These are phyloP conservation scores for Cutaneotrichosporon mucoides DNA, from an alignment of 1,284 basidiomycete species.

Conservation along the genomic window DNA sequence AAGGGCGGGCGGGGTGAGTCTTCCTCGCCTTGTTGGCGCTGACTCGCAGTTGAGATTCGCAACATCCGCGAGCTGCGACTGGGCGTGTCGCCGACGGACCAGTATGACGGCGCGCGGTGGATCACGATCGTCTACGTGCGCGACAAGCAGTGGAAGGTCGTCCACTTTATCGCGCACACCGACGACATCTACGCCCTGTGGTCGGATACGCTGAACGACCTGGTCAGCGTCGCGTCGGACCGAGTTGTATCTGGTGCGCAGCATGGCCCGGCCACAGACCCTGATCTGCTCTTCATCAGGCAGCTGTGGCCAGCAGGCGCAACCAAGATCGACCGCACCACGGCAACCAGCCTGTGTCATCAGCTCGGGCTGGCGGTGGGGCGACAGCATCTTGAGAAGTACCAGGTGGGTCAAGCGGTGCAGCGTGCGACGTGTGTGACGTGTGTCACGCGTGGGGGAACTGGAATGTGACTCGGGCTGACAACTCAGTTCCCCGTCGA, in stretches of 20 bases:
- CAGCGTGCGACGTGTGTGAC: too few species aligned
- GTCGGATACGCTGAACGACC: conserved; percentile 50
- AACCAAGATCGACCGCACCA: conserved; percentile 28
- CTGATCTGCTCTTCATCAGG: conserved; percentile 42
- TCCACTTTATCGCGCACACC: conserved; percentile 79
- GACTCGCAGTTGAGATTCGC: conserved; percentile 70
- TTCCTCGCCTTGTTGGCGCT: neutral
- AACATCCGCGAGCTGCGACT: conserved; percentile 87
- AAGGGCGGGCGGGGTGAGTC: conserved; percentile 68
- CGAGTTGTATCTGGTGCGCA: conserved; percentile 29
- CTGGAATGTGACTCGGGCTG: too few species aligned
- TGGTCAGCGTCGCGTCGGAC: conserved; percentile 44
- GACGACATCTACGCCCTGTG: conserved; percentile 61
- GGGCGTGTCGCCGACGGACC: conserved; percentile 62
- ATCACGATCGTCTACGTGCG: conserved; percentile 53
- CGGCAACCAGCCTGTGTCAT: conserved; percentile 62
- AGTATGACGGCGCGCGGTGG: conserved; percentile 51
- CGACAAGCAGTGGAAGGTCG: conserved; percentile 75
- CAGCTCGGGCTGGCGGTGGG: conserved; percentile 49
- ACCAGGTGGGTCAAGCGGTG: neutral
- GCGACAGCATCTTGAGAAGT: neutral
- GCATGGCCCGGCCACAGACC: conserved; percentile 34
- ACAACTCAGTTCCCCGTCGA: conserved; percentile 55
- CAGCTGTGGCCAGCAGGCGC: conserved; percentile 43
- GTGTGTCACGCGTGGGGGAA: too few species aligned